Evolutionary conservation across 2,329 filamentous ascomycete species (phyloP), one percentile per base, ranked within the genome.

Genomic region (Reticulascus tulasneorum): DNA sequence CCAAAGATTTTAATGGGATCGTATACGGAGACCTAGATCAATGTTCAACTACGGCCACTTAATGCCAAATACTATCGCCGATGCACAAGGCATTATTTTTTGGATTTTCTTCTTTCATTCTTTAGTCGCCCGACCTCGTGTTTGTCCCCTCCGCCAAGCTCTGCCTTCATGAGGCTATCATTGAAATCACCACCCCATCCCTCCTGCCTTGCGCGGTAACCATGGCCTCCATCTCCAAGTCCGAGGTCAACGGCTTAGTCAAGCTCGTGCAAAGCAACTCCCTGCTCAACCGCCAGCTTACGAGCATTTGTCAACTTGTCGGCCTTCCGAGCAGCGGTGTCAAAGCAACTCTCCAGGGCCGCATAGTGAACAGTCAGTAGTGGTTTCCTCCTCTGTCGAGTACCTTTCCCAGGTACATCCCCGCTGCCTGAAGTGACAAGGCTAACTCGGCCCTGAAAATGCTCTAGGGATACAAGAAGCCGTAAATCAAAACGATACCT

Each of bases 271-370:
- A 70, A 41, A 58, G 58, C 27, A 65, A 58, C 23, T 47, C 60
- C 10, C 58, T 79, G 16, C 61, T 76, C 20, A 79, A 79, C 51
- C 63, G 68, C 15, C 81, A 90, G 51, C 75, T 96, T 31, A 86
- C 88, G 51, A 73, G 73, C 34, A 82, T 97, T 47, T 85, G 91
- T 54, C 75, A 79, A 45, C 69, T 76, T 42, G 86, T 94, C 64
- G 76, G 80, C 29, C 69, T 94, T 23, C 75, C 78, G 47, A 84
- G 86, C 42, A 86, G 83, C 19, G 93, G 93, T 15, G 83, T 93
- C 52, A 98, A 98, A 69, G 78, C 80, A 22, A 77, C 85, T 26
- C 68, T 97, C 41, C 89, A 95, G 62, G 66, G 68, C 40, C 82
- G 91, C 51, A 85, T 96, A 43, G 77, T 84, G 45, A 69, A 77